Evolutionary conservation across 164 flowering plant species (phyloP).

Genomic region (Nymphaea colorata): DNA sequence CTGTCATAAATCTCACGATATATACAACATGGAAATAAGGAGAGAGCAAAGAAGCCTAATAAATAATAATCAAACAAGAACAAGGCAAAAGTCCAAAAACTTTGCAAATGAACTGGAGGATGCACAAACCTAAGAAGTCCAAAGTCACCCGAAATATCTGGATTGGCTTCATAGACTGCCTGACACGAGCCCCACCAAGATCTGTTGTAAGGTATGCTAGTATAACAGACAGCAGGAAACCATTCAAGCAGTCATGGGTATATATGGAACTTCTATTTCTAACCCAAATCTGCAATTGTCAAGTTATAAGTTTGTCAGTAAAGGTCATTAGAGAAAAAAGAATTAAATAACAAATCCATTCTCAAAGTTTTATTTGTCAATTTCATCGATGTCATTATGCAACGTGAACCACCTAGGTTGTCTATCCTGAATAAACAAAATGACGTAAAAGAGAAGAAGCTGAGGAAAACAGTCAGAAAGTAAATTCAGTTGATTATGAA

Average conservation of each 20-base stretch:
- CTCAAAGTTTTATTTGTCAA: background rate
- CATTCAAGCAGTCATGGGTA: constrained; percentile 71
- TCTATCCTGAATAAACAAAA: background rate
- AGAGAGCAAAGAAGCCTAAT: background rate
- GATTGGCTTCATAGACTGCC: constrained; percentile 55
- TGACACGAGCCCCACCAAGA: constrained; percentile 34
- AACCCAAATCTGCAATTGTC: constrained; percentile 71
- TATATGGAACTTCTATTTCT: constrained; percentile 59
- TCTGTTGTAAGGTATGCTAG: constrained; percentile 56
- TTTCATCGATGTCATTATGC: background rate
- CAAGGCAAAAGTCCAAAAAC: background rate
- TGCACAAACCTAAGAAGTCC: constrained; percentile 65
- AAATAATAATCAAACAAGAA: background rate
- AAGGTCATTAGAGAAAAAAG: too few species aligned
- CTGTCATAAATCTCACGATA: too few species aligned
- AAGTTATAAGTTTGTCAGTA: background rate
- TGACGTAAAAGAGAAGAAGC: background rate
- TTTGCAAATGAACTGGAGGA: background rate
- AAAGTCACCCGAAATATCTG: constrained; percentile 66
- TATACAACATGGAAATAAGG: too few species aligned
- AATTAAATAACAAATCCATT: constrained; percentile 2
- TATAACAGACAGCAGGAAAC: constrained; percentile 61
- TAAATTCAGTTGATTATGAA: background rate
- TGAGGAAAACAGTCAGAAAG: background rate
- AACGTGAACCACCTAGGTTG: background rate